phyloP scores from a whole-genome alignment of 2,329 filamentous ascomycete species.

The Sphaceloma murrayae region DNA sequence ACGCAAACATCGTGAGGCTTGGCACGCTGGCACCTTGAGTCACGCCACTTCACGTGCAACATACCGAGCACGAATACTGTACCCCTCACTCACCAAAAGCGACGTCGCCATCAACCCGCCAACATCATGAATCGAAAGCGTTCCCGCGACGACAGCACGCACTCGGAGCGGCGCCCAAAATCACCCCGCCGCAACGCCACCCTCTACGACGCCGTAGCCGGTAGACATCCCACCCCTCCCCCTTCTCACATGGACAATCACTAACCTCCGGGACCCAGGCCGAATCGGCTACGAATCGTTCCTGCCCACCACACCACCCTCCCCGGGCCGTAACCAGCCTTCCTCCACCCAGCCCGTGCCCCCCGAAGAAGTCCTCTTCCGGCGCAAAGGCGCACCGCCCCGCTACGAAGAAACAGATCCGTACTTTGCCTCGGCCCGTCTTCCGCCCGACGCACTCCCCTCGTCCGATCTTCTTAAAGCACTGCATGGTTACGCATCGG shows the following conservation, averaged over 20 bases:
- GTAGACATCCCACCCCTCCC: constrained; percentile 39
- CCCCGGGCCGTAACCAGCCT: constrained; percentile 22
- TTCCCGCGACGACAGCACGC: not conserved
- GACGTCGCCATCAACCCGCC: not conserved
- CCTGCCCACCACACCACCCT: constrained; percentile 29
- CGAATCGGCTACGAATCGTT: constrained; percentile 40
- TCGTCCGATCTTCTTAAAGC: constrained; percentile 60
- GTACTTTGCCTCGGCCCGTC: constrained; percentile 54
- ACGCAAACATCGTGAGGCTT: no score
- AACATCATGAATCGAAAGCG: not conserved
- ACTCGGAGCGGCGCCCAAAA: not conserved
- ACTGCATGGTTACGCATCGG: constrained; percentile 57
- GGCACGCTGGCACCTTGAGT: no score
- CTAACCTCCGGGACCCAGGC: constrained; percentile 30
- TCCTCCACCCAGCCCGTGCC: constrained; percentile 38
- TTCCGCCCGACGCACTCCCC: constrained; percentile 46
- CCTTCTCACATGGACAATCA: no score
- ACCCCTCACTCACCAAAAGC: no score
- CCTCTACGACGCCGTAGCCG: constrained; percentile 65
- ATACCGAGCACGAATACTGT: no score
- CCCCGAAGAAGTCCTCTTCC: constrained; percentile 64
- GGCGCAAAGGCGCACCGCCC: constrained; percentile 51
- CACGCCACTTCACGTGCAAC: no score
- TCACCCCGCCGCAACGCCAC: constrained; percentile 29
- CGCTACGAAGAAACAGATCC: constrained; percentile 63